Evolutionary conservation across 1,284 basidiomycete genomes (phyloP).

Genomic region (Tylopilus sp.): DNA sequence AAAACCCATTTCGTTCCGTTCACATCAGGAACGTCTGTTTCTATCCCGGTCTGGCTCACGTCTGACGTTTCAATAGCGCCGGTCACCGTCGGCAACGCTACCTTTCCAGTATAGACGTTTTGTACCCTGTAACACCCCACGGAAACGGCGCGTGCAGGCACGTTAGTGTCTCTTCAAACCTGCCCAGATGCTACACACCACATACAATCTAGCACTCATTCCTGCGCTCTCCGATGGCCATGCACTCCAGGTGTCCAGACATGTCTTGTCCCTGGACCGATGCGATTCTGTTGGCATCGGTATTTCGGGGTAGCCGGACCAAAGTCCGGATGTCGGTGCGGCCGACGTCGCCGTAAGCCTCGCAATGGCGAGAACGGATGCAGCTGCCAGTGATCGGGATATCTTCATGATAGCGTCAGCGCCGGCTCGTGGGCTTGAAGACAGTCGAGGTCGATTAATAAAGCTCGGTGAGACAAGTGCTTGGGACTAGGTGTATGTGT

Average conservation of each 20-base stretch:
- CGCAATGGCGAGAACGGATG: slow-evolving; percentile 5
- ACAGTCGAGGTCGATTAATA: not conserved
- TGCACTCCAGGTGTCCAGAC: slow-evolving; percentile 4
- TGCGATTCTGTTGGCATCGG: slow-evolving; percentile 16
- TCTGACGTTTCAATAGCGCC: not conserved
- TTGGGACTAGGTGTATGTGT: slow-evolving; percentile 15
- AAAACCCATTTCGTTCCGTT: slow-evolving; percentile 12
- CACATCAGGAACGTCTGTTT: not conserved
- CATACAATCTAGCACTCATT: slow-evolving; percentile 11
- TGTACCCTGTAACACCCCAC: slow-evolving; percentile 8
- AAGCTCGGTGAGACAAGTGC: slow-evolving; percentile 5
- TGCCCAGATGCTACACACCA: slow-evolving; percentile 4
- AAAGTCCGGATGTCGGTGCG: slow-evolving; percentile 12
- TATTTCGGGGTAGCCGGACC: not conserved
- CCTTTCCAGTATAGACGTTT: not conserved
- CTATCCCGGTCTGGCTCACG: not conserved
- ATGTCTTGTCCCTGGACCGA: slow-evolving; percentile 4
- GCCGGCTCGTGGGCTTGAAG: not conserved
- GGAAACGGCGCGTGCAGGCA: not conserved
- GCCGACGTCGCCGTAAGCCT: slow-evolving; percentile 8
- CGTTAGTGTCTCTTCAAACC: slow-evolving; percentile 1
- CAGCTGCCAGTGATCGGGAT: not conserved
- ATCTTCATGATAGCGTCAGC: slow-evolving; percentile 8
- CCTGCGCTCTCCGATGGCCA: slow-evolving; percentile 6
- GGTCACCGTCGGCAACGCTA: not conserved